Base-by-base conservation (phyloP, 2,329 filamentous ascomycete species). In the Zalaria obscura region DNA sequence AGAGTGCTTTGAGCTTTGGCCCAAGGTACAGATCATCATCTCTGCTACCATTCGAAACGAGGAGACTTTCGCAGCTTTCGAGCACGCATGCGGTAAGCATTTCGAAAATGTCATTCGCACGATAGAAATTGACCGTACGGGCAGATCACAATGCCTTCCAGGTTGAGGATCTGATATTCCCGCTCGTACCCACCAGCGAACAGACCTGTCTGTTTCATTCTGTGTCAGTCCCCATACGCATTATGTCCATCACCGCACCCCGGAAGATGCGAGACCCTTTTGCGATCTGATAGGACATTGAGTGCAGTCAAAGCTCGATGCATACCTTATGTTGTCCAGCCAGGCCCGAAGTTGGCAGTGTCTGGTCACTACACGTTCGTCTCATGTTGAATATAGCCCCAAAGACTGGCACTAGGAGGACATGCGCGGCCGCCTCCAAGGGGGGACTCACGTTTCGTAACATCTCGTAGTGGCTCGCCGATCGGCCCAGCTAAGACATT, bases 41-140 rank as follows among this genome's bases (percentile, higher is more conserved):
- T 72, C 81, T 3, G 78, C 78, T 11, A 80, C 82, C 0, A 72
- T 87, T 48, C 69, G 84, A 46, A 87, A 87, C 50, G 65, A 70
- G 44, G 66, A 73, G 44, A 88, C 83, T 0, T 83, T 83, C 52
- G 66, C 73, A 46, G 65, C 65, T 4, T 87, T 88, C 55, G 52
- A 76, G 46, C 62, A 68, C 25, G 69, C 67, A 39, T 83, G 80
- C 57, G 60, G 67, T 61, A 59, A 59, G 55, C 5, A 3, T 29
- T 7, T 6, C 18, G 7, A 28, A n/a, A 18, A 18, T 2, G 18
- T n/a, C 3, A 35, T 6, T 25, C 4, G 5, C 29, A 32, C 29
- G 29, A 32, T 7, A 32, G 7, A 32, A 32, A 7, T 32, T n/a
- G 29, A 7, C n/a, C 29, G 7, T 39, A 25, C 36, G 33, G 18